These are phyloP conservation scores for Triticum urartu DNA, from an alignment of 176 grass and related monocot species.

Conservation along the genomic window DNA sequence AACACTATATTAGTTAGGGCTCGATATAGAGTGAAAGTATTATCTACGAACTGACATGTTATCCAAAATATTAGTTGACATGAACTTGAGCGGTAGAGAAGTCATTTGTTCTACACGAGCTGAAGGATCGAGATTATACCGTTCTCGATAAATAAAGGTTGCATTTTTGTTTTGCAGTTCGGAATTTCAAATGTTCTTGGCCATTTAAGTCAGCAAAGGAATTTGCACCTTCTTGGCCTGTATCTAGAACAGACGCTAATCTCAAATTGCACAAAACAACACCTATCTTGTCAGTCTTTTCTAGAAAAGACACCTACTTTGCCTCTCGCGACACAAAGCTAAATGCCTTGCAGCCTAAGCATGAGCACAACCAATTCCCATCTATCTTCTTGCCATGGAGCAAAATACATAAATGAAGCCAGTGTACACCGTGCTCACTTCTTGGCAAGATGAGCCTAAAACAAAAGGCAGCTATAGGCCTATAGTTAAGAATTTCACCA, in stretches of 20 bases:
- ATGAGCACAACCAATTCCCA: background rate
- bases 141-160: background rate
- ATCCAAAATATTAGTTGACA: background rate
- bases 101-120: background rate
- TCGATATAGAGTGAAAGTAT: background rate
- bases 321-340: background rate
- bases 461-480: background rate
- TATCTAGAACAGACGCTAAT: background rate
- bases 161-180: background rate
- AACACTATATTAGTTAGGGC: background rate
- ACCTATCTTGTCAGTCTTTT: background rate
- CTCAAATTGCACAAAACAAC: background rate
- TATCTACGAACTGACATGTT: background rate
- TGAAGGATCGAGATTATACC: background rate
- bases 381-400: background rate
- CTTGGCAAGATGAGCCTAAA: background rate
- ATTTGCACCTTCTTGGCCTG: background rate
- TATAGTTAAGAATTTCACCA: conserved; percentile 8
- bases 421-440: background rate
- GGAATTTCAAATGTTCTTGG: background rate
- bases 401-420: background rate
- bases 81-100: background rate
- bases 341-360: background rate
- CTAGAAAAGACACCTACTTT: background rate
- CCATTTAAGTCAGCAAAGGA: background rate